These are phyloP conservation scores for Botryotinia narcissicola DNA, from an alignment of 2,329 filamentous ascomycete genomes.

Conservation along the genomic window DNA sequence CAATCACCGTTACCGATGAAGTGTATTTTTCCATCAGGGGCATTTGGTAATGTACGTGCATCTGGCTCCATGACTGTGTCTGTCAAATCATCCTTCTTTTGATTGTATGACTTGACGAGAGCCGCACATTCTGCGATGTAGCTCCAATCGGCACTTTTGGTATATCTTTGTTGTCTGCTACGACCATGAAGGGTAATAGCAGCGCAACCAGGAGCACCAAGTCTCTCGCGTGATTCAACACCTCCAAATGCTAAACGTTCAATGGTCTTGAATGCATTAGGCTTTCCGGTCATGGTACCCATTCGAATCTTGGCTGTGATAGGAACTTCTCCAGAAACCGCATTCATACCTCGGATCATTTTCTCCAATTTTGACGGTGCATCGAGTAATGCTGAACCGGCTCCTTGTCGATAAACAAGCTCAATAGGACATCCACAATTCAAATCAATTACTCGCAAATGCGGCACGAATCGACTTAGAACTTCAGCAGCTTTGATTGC, in stretches of 20 bases:
- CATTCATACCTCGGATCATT: constrained; percentile 94
- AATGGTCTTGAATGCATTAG: constrained; percentile 77
- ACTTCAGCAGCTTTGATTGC: constrained; percentile 86
- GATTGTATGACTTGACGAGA: constrained; percentile 77
- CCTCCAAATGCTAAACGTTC: constrained; percentile 81
- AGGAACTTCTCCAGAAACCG: constrained; percentile 83
- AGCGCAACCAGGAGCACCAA: constrained; percentile 80
- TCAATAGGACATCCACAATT: constrained; percentile 99
- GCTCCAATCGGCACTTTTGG: constrained; percentile 84
- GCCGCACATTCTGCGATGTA: constrained; percentile 91
- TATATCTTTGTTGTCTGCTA: constrained; percentile 92
- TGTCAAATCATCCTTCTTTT: constrained; percentile 59
- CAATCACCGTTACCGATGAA: constrained; percentile 97
- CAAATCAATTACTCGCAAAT: constrained; percentile 85
- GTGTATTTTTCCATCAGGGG: constrained; percentile 68
- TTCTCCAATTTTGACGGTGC: constrained; percentile 83
- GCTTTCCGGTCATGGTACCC: constrained; percentile 76
- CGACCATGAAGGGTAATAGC: constrained; percentile 95
- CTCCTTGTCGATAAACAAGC: constrained; percentile 82
- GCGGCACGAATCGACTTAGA: constrained; percentile 71
- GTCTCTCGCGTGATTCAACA: constrained; percentile 64
- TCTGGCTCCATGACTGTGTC: constrained; percentile 82
- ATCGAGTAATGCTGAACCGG: constrained; percentile 90
- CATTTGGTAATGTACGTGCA: constrained; percentile 65
- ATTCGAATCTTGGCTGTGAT: constrained; percentile 95